phyloP scores from a whole-genome alignment of 371 early-diverging fungal species.

The Racocetra persica region DNA sequence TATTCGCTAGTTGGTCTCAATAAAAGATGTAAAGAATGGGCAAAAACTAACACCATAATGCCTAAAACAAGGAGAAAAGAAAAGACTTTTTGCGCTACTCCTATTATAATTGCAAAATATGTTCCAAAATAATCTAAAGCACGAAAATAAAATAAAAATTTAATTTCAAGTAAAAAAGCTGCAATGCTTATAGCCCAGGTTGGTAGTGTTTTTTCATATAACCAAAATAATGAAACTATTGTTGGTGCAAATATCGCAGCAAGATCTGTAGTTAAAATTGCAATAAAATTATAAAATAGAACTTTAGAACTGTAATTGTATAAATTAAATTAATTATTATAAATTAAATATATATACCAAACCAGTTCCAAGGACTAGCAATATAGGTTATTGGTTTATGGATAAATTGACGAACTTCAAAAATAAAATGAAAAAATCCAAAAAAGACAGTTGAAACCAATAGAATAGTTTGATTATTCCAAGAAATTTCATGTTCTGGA shows the following conservation, averaged over 20 bases:
- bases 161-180: not conserved
- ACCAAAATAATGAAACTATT: not conserved
- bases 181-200: not conserved
- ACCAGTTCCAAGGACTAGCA: constrained; percentile 1
- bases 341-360: not conserved
- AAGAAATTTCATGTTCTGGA: not conserved
- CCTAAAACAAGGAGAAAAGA: too few species aligned
- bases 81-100: too few species aligned
- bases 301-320: too few species aligned
- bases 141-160: constrained; percentile 3
- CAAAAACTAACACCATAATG: too few species aligned
- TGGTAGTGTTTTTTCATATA: not conserved
- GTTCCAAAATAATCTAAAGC: not conserved
- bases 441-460: not conserved
- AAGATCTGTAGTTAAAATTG: not conserved
- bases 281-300: too few species aligned
- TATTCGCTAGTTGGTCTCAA: not conserved
- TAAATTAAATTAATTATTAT: too few species aligned
- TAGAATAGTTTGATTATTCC: not conserved
- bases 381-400: not conserved
- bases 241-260: not conserved
- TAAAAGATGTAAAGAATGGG: not conserved
- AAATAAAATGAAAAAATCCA: not conserved
- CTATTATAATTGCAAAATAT: not conserved
- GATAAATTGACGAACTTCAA: constrained; percentile 20